Conservation (phyloP, 2,329 filamentous ascomycete genomes). For the Talaromyces verruculosus region DNA sequence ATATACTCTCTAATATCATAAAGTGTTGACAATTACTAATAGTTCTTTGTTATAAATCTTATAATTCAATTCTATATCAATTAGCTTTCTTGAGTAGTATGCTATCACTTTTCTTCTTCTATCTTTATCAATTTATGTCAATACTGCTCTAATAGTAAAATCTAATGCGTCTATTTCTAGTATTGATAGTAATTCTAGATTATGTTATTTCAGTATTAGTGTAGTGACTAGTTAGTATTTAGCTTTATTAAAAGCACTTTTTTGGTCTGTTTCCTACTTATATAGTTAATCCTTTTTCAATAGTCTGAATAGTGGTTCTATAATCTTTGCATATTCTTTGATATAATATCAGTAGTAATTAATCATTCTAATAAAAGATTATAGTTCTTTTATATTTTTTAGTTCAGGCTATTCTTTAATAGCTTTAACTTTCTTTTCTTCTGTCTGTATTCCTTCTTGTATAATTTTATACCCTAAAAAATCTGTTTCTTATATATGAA, state of each 20-base stretch:
- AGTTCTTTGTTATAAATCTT: neutral
- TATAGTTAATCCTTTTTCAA: neutral
- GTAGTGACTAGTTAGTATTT: too few relatives aligned
- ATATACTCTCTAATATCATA: neutral
- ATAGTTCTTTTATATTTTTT: too few relatives aligned
- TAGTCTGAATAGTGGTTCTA: neutral
- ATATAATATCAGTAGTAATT: neutral
- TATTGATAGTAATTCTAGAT: too few relatives aligned
- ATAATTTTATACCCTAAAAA: slow-evolving; percentile 8
- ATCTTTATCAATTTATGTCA: neutral
- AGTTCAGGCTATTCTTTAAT: neutral
- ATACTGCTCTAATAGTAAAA: neutral
- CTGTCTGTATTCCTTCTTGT: neutral
- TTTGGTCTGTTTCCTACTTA: too few relatives aligned
- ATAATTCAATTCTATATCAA: too few relatives aligned
- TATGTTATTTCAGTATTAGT: too few relatives aligned
- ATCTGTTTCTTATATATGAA: slow-evolving; percentile 12
- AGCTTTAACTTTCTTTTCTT: slow-evolving; percentile 8
- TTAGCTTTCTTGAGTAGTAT: neutral
- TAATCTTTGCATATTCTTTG: too few relatives aligned
- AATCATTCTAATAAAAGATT: neutral
- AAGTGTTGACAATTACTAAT: neutral
- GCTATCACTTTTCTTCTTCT: neutral
- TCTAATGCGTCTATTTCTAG: neutral
- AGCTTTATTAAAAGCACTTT: too few relatives aligned